A percentile compares a stretch with the other conserved stretches of the same genome.
Conservation (phyloP, 2,329 filamentous ascomycete genomes). For the Diaporthe eres region DNA sequence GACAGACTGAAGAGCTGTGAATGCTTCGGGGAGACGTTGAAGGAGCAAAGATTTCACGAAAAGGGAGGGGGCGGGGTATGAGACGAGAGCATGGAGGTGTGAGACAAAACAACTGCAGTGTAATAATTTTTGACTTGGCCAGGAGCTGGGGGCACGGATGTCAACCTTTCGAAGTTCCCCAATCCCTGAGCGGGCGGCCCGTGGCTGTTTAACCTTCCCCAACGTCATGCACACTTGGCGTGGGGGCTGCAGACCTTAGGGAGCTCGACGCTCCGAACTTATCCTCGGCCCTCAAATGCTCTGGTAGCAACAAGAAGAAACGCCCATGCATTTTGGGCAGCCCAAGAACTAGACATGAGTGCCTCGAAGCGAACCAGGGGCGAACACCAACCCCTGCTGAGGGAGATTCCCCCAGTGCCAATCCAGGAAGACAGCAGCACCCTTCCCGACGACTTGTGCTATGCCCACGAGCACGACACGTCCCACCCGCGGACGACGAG, state of each 20-base stretch:
- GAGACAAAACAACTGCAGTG: no score
- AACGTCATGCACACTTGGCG: not conserved
- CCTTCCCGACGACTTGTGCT: not conserved
- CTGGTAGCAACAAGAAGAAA: not conserved
- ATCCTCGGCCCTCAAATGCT: not conserved
- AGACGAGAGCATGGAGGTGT: no score
- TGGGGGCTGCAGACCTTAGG: not conserved
- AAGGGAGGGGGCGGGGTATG: no score
- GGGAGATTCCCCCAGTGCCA: not conserved
- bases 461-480: slow-evolving; percentile 24
- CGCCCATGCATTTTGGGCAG: not conserved
- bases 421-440: slow-evolving; percentile 7
- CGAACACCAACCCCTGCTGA: slow-evolving; percentile 4
- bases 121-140: no score
- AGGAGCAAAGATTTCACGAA: not conserved
- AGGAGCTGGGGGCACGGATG: no score
- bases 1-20: no score
- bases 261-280: not conserved
- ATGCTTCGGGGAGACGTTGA: no score
- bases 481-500: not conserved
- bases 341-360: not conserved
- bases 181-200: not conserved
- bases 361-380: not conserved
- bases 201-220: not conserved
- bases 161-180: not conserved